Evolutionary conservation across 2,329 filamentous ascomycete genomes (phyloP).

Genomic region (Ophiostoma sp.): DNA sequence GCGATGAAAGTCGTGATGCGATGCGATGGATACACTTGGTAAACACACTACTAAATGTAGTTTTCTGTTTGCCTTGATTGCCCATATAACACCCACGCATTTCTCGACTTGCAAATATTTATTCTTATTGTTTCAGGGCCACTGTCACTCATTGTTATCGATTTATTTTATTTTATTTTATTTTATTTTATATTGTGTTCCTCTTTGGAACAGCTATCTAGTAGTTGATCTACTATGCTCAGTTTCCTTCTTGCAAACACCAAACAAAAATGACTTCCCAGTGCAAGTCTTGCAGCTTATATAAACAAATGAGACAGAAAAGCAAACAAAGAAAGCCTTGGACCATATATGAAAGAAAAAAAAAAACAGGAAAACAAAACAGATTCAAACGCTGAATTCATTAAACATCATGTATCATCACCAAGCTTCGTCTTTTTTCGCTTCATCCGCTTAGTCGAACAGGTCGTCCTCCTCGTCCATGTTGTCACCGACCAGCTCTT

Average conservation of each 20-base stretch:
- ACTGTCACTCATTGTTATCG: neutral
- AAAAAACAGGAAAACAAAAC: neutral
- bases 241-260: neutral
- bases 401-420: neutral
- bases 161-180: neutral
- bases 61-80: neutral
- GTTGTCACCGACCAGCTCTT: slow-evolving; percentile 63
- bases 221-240: neutral
- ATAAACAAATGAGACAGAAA: neutral
- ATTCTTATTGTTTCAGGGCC: too few species aligned
- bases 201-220: slow-evolving; percentile 2
- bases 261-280: neutral
- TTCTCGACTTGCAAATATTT: too few species aligned
- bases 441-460: slow-evolving; percentile 29
- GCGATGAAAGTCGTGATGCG: neutral
- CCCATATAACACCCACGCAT: too few species aligned
- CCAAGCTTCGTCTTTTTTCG: neutral
- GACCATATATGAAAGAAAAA: neutral
- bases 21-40: neutral
- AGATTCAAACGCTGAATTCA: neutral
- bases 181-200: neutral
- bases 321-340: neutral
- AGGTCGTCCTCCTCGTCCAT: slow-evolving; percentile 60
- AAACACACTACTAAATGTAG: neutral
- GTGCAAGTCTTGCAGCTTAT: neutral